Conservation (phyloP, 345 rosid genomes). For the Xanthoceras sorbifolium region DNA sequence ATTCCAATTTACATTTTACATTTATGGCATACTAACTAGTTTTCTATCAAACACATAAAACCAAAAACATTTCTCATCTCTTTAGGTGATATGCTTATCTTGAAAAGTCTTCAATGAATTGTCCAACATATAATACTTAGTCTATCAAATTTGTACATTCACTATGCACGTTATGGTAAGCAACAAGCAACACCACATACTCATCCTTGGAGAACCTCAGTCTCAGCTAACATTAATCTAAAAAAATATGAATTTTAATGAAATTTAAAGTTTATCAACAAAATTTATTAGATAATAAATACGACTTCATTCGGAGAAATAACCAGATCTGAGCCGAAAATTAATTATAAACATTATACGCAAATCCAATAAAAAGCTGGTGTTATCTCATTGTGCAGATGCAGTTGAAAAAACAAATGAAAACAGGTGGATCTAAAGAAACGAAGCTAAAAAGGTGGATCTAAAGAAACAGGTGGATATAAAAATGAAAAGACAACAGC, state of each 20-base stretch:
- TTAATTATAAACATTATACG: no score
- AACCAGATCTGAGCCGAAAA: no score
- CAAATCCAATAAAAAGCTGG: no score
- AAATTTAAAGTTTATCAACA: background rate
- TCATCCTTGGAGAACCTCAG: background rate
- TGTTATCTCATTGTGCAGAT: no score
- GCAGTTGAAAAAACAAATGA: no score
- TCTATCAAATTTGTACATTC: no score
- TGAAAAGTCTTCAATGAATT: constrained; percentile 3
- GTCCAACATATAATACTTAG: background rate
- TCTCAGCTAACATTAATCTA: no score
- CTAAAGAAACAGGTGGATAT: background rate
- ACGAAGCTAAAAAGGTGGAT: background rate
- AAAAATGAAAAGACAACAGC: no score
- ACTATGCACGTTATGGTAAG: background rate
- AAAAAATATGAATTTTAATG: background rate
- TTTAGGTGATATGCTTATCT: no score
- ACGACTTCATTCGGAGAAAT: no score
- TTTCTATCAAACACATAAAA: background rate
- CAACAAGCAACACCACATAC: background rate
- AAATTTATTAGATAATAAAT: no score
- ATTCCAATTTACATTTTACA: background rate
- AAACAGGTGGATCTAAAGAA: background rate
- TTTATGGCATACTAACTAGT: background rate
- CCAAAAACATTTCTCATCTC: background rate